Base-by-base conservation (phyloP, 768 basidiomycete genomes). In the Hericium erinaceus region DNA sequence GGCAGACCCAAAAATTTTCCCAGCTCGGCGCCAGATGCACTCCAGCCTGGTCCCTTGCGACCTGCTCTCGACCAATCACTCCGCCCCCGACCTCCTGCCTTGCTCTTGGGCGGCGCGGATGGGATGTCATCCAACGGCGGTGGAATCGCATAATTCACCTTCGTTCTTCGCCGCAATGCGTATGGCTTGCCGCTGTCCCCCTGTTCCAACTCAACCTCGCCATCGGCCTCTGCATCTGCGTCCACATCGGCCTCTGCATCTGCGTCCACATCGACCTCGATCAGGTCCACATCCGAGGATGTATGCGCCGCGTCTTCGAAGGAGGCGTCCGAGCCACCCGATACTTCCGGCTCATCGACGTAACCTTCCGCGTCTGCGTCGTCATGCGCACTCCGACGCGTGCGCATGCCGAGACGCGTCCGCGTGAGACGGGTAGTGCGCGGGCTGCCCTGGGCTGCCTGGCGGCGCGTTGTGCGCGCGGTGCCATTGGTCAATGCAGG, bases 81-180 rank as follows among this genome's bases (percentile, higher is more conserved):
- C 71, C 76, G 59, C 20, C 74, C 69, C 74, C 74, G 48, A 66
- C 61, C 16, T 57, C 53, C 58, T 8, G 63, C 44, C 26, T 65
- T 63, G 10, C 63, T 65, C 58, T 74, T 76, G 33, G 73, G 69
- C 5, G 76, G 75, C 0, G 80, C 79, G 46, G 76, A 76, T 2
- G 68, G 71, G 68, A 87, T 72, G 39, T 91, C 88, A 52, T 92
- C 90, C 15, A 92, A 72, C 0, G 89, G 86, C 0, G 90, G 89
- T 1, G 87, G 88, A 20, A 91, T 87, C 12, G 85, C 84, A 57
- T 92, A 92, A 66, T 92, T 90, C 63, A 92, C 82, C 59, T 79
- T 77, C 48, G 65, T 66, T 53, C 89, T 75, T 64, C 83, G 80
- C 18, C 90, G 75, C 39, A 92, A 73, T 0, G 81, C 66, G 64